Evolutionary conservation across 176 grass and related monocot species (phyloP), one percentile per base, ranked within the genome.

Genomic region (Eragrostis nindensis): DNA sequence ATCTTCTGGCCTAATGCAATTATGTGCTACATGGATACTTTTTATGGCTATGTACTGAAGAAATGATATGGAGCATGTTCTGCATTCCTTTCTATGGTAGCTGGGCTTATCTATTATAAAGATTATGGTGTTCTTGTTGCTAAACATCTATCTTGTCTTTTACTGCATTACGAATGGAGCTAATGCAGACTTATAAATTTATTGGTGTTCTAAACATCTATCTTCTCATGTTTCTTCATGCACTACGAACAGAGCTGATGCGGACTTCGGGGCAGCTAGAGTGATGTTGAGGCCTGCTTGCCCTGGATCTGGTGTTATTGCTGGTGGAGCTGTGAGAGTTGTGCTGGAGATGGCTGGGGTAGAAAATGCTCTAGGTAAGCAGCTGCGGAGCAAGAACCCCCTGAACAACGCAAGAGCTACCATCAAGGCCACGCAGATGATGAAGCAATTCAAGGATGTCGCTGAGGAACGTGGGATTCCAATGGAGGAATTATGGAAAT

Each of bases 401-500:
- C 80, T 98, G 46, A 95, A 94, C 84, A 95, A 98, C 36, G 92
- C 90, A 25, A 92, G 92, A 77, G 95, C 92, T 22, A 93, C 92
- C 5, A 81, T 95, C n/a, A 89, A 86, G 63, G 92, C 95, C 12
- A 89, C 85, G 14, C 83, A 89, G 72, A 88, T 85, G 78, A 95
- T 95, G 92, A 93, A 76, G 71, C 83, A 85, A 54, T 87, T 91
- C 60, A 53, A 80, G n/a, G 92, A 95, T 10, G 90, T 95, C 3
- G 81, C 92, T 15, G 81, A 50, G 17, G 86, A 95, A 56, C 88
- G 95, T 4, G 95, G 95, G 27, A 70, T 98, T 36, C 90, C 90
- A 22, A 87, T 98, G 88, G 86, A 95, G 71, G 90, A 98, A 29
- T 56, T 98, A 69, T 98, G 92, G 92, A 94, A 95, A 86, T 98